A percentile compares a stretch with the other conserved stretches of the same genome.
phyloP scores from a whole-genome alignment of 192 early-diverging fungal species.

The Radiomyces spectabilis region DNA sequence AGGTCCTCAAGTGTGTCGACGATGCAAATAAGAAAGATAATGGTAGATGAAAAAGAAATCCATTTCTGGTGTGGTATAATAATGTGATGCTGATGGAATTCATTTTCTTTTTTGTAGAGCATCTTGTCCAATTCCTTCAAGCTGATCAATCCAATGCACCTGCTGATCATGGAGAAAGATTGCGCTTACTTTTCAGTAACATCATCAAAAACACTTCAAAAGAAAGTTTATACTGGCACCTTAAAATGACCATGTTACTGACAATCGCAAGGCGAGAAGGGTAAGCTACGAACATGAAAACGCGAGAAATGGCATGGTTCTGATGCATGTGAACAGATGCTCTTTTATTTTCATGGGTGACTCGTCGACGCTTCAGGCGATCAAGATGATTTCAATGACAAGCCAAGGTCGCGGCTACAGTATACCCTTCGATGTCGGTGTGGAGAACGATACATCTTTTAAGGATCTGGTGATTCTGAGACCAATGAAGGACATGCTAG shows the following conservation, averaged over 20 bases:
- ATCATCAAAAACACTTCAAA: conserved; percentile 57
- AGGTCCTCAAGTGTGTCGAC: conserved; percentile 15
- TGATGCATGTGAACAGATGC: conserved; percentile 28
- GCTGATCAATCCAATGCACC: neutral
- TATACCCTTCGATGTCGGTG: conserved; percentile 66
- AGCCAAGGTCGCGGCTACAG: conserved; percentile 84
- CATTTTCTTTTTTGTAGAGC: conserved; percentile 4
- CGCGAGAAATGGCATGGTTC: neutral
- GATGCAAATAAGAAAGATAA: conserved; percentile 1
- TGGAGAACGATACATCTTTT: conserved; percentile 46
- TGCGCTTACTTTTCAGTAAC: conserved; percentile 42
- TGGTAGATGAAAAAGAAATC: conserved; percentile 2
- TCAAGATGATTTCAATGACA: conserved; percentile 66
- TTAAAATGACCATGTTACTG: conserved; percentile 53
- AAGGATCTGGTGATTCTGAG: conserved; percentile 49
- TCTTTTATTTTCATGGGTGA: conserved; percentile 66
- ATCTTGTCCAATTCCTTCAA: neutral
- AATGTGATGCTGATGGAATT: neutral
- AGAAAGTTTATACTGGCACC: conserved; percentile 59
- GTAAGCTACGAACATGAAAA: conserved; percentile 16
- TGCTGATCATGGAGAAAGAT: conserved; percentile 19
- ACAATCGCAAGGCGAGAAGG: conserved; percentile 40
- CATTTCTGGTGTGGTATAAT: neutral
- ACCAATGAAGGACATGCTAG: conserved; percentile 76
- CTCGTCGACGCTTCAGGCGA: conserved; percentile 71